A percentile compares a stretch with the other conserved stretches of the same genome.
Conservation (phyloP, 148 eudicot genomes). For the Nyssa sinensis region DNA sequence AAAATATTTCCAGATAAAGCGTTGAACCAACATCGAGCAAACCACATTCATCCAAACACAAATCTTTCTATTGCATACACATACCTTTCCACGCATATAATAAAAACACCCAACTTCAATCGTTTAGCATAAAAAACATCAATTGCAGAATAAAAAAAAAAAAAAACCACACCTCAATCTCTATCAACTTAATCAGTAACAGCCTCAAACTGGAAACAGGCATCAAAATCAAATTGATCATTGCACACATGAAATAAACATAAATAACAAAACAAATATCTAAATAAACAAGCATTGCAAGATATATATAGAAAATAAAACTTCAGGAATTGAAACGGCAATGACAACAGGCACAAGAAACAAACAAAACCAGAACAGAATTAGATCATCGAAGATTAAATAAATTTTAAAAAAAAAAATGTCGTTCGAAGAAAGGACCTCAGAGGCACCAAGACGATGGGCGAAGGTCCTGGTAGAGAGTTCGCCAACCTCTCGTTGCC, state of each 20-base stretch:
- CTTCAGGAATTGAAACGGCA: not conserved
- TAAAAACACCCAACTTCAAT: not conserved
- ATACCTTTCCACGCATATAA: not conserved
- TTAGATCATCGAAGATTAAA: not conserved
- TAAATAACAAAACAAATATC: not conserved
- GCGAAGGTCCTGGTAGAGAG: slow-evolving; percentile 67
- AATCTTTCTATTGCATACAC: not conserved
- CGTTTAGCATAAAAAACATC: not conserved
- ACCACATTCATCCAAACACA: not conserved
- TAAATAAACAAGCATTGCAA: not conserved
- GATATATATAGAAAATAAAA: not conserved
- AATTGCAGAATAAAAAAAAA: not conserved
- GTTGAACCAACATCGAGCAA: not conserved
- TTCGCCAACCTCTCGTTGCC: slow-evolving; percentile 68
- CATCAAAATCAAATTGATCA: not conserved
- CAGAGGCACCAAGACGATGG: slow-evolving; percentile 67
- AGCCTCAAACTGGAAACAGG: not conserved
- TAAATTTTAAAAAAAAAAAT: too few species aligned
- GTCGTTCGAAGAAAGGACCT: too few species aligned
- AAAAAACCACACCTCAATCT: not conserved
- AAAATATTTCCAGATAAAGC: not conserved
- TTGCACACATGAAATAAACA: not conserved
- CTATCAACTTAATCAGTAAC: not conserved
- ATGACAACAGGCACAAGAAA: too few species aligned
- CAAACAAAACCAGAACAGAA: not conserved